Evolutionary conservation across 352 stramenopile genomes (phyloP).

Genomic region (Chrysophaeum taylorii): DNA sequence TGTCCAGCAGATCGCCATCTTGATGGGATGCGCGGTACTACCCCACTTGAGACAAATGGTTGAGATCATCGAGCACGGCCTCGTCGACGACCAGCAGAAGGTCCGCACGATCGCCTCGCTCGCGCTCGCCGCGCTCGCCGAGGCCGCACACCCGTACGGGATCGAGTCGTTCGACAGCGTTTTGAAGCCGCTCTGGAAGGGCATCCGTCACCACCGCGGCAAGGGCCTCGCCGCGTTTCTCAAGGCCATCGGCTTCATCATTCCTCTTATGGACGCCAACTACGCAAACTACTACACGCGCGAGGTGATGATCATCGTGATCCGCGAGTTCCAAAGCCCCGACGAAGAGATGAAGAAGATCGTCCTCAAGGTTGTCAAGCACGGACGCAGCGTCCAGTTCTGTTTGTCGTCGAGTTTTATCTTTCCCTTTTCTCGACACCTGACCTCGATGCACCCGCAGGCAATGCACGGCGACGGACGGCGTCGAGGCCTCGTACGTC

Average conservation of each 20-base stretch:
- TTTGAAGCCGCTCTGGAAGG: conserved; percentile 90
- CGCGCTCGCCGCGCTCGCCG: conserved; percentile 88
- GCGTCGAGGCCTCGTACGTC: conserved; percentile 94
- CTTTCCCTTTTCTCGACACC: too few species aligned
- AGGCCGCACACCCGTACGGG: conserved; percentile 94
- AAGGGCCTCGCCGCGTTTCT: conserved; percentile 95
- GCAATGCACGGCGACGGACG: conserved; percentile 95
- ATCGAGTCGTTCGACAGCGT: conserved; percentile 99
- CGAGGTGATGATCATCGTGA: conserved; percentile 97
- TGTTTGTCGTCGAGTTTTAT: too few species aligned
- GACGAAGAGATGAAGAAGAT: conserved; percentile 99
- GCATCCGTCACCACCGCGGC: conserved; percentile 89
- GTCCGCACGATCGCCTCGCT: conserved; percentile 94
- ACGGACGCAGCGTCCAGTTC: background rate
- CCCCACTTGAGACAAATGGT: conserved; percentile 94
- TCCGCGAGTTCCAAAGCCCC: conserved; percentile 93
- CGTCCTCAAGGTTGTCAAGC: conserved; percentile 80
- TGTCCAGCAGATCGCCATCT: conserved; percentile 94
- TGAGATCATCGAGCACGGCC: conserved; percentile 92
- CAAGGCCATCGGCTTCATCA: conserved; percentile 98
- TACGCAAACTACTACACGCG: conserved; percentile 98
- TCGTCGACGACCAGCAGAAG: conserved; percentile 95
- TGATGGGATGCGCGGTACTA: conserved; percentile 95
- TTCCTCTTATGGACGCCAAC: conserved; percentile 97
- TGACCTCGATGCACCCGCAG: too few species aligned